Evolutionary conservation across 208 protist genomes (phyloP), one percentile per base, ranked within the genome.

Genomic region (Trypanosoma grayi): DNA sequence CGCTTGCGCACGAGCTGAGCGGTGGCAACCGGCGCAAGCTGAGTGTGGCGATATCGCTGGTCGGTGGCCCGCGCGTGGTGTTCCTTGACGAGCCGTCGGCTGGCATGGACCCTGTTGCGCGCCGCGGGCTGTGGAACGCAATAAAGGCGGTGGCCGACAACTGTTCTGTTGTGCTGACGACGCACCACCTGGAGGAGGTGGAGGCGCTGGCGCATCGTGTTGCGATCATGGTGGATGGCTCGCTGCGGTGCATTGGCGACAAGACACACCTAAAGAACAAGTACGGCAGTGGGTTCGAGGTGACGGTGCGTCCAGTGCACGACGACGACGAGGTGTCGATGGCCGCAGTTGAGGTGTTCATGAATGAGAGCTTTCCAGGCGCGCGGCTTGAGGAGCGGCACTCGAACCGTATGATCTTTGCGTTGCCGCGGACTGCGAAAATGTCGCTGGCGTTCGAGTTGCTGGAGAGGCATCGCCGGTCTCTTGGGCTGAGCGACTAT

Each of bases 131-230:
- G 53, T 97, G 92, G 92, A 81, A 48, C 14, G 74, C 71, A 20
- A 90, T 88, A 40, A 76, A 89, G 67, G 59, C 65, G 47, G 70
- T 86, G n/a, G 44, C 81, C 9, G 51, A 63, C 30, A 68, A 79
- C 62, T 92, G 85, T 74, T 73, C 85, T n/a, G 69, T 92, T 22
- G 81, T 92, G 53, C 66, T 98, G 30, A 97, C 93, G 25, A 97
- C 93, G 31, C 94, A 98, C 50, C 88, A 95, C 50, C 71, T 98
- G 70, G 90, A 96, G 56, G 94, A 98, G 77, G 82, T 87, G 54
- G 90, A 97, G 64, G 89, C 88, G 0, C 70, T 98, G 10, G 83
- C 81, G 28, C 51, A 84, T 53, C 74, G 85, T 28, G 74, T 97
- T 1, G 87, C 83, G 27, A 97, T 98, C 43, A 94, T 98, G 73